Conservation (phyloP, 257 asterid species). For the Solanum appendiculatum region DNA sequence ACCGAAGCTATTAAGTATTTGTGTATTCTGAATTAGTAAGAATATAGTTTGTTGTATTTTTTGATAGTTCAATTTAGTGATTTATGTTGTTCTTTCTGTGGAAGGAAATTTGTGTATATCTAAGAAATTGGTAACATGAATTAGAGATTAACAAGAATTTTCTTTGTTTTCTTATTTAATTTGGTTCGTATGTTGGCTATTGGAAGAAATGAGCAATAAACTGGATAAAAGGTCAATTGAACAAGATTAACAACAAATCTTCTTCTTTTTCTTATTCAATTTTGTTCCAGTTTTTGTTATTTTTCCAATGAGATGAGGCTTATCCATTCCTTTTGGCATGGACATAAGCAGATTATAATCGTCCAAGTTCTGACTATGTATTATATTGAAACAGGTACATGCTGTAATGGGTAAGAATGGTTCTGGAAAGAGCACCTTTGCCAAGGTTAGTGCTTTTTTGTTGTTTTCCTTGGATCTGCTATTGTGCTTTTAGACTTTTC, state of each 20-base stretch:
- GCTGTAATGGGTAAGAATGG: constrained; percentile 98
- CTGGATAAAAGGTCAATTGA: not conserved
- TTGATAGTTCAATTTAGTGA: not conserved
- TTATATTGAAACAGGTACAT: constrained; percentile 52
- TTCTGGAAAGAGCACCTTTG: constrained; percentile 98
- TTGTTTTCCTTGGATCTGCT: not conserved
- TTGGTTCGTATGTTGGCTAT: not conserved
- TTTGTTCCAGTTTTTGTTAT: not conserved
- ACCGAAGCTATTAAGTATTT: not conserved
- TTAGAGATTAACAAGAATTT: not conserved
- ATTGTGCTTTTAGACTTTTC: not conserved
- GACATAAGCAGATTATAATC: not conserved
- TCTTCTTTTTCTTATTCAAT: not conserved
- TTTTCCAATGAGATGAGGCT: not conserved
- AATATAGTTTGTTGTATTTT: not conserved
- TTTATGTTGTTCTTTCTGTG: not conserved
- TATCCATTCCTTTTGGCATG: not conserved
- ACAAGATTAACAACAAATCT: not conserved
- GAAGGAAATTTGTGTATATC: not conserved
- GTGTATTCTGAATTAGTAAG: not conserved
- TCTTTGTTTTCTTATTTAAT: not conserved
- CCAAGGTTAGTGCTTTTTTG: constrained; percentile 60
- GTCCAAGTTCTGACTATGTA: constrained; percentile 13
- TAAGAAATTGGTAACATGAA: not conserved
- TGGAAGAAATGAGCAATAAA: not conserved